phyloP scores from a whole-genome alignment of 1,139 yeast genomes.

The Diutina neorugosa region DNA sequence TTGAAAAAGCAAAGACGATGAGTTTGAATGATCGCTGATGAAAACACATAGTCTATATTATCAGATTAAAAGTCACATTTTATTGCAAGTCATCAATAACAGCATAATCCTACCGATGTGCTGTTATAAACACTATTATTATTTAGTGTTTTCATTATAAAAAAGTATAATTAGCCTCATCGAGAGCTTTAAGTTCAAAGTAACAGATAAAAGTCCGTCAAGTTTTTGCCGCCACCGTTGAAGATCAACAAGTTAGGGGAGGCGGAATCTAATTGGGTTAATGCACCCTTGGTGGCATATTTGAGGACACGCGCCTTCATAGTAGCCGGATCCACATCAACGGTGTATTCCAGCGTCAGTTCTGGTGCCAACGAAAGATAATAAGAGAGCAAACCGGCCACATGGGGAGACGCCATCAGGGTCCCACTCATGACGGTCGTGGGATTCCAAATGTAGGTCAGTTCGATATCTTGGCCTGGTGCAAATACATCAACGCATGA shows the following conservation, averaged over 20 bases:
- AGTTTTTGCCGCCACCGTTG: conserved; percentile 14
- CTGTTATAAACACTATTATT: no score
- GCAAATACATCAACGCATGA: conserved; percentile 34
- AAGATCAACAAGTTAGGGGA: conserved; percentile 16
- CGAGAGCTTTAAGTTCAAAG: not conserved
- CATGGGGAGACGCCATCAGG: conserved; percentile 34
- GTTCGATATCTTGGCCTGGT: conserved; percentile 30
- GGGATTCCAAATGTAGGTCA: conserved; percentile 27
- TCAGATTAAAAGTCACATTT: no score
- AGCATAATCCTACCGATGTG: no score
- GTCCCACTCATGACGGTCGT: conserved; percentile 29
- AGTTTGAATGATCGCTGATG: not conserved
- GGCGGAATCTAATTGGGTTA: conserved; percentile 13
- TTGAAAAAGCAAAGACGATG: not conserved
- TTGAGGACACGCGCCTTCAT: conserved; percentile 26
- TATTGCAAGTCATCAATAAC: no score
- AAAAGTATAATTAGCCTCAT: not conserved
- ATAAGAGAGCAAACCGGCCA: conserved; percentile 29
- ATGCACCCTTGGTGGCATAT: conserved; percentile 22
- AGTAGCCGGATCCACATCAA: conserved; percentile 16
- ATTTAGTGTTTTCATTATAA: not conserved
- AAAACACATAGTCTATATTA: no score
- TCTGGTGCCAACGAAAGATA: conserved; percentile 31
- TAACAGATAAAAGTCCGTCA: not conserved
- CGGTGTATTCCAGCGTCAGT: conserved; percentile 20